Evolutionary conservation across 1,284 basidiomycete species (phyloP).

Genomic region (Naganishia sp.): DNA sequence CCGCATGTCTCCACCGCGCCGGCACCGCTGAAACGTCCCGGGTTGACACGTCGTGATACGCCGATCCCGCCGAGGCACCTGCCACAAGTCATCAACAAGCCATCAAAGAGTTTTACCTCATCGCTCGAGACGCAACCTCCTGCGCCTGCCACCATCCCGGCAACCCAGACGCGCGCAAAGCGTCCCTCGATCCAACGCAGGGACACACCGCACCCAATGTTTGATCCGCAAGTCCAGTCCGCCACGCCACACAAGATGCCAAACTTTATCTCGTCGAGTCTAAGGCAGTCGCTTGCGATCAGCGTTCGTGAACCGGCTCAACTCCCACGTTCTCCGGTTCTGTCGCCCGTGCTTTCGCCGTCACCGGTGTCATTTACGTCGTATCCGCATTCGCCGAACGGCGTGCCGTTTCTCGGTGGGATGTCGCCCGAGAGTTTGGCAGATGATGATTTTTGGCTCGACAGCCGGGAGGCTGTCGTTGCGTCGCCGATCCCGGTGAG

Average conservation of each 20-base stretch:
- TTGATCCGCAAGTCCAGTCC: not conserved
- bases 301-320: not conserved
- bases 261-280: conserved; percentile 21
- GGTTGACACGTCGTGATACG: conserved; percentile 12
- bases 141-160: not conserved
- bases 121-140: not conserved
- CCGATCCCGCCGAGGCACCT: conserved; percentile 5
- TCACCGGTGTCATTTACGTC: conserved; percentile 6
- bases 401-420: not conserved
- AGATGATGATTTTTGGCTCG: not conserved
- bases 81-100: not conserved
- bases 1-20: not conserved
- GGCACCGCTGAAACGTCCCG: conserved; percentile 15
- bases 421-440: conserved; percentile 4
- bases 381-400: conserved; percentile 6
- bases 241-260: not conserved
- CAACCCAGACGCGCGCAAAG: not conserved
- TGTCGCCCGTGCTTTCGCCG: not conserved
- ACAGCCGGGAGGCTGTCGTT: not conserved
- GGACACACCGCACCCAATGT: conserved; percentile 17
- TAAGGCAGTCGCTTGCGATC: not conserved
- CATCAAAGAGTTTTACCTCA: conserved; percentile 11
- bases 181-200: conserved; percentile 9
- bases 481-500: not conserved
- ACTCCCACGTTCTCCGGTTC: not conserved